phyloP scores from a whole-genome alignment of 192 early-diverging fungal genomes.

The Podila clonocystis region DNA sequence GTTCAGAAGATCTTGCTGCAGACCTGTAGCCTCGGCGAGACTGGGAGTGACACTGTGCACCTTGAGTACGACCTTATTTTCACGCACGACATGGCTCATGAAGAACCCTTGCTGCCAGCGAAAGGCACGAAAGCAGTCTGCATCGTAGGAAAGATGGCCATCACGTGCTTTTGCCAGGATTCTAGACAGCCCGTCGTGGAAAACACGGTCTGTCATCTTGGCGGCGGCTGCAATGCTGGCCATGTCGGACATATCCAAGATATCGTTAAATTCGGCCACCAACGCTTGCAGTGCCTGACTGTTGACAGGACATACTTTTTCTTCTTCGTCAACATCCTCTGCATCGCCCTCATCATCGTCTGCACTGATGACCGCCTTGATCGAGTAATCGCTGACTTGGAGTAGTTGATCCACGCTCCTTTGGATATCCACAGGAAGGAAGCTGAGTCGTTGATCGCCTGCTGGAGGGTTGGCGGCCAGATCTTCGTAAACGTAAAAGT shows the following conservation, averaged over 20 bases:
- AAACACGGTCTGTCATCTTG: constrained; percentile 31
- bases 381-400: not conserved
- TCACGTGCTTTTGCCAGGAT: constrained; percentile 30
- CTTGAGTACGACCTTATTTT: constrained; percentile 27
- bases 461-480: constrained; percentile 9
- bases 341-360: not conserved
- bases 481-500: constrained; percentile 37
- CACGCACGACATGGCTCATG: constrained; percentile 31
- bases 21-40: constrained; percentile 3
- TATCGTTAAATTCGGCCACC: not conserved
- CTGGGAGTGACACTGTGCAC: constrained; percentile 15
- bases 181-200: constrained; percentile 21
- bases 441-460: not conserved
- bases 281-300: not conserved
- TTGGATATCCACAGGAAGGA: constrained; percentile 16
- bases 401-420: constrained; percentile 8
- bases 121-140: constrained; percentile 36
- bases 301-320: not conserved
- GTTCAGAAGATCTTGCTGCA: constrained; percentile 17
- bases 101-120: constrained; percentile 26
- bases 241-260: not conserved
- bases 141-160: constrained; percentile 40
- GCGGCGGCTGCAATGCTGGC: too few relatives aligned
- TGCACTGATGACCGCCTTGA: not conserved
- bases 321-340: not conserved